Base-by-base conservation (phyloP, 2,329 filamentous ascomycete species). In the Fusarium buharicum region DNA sequence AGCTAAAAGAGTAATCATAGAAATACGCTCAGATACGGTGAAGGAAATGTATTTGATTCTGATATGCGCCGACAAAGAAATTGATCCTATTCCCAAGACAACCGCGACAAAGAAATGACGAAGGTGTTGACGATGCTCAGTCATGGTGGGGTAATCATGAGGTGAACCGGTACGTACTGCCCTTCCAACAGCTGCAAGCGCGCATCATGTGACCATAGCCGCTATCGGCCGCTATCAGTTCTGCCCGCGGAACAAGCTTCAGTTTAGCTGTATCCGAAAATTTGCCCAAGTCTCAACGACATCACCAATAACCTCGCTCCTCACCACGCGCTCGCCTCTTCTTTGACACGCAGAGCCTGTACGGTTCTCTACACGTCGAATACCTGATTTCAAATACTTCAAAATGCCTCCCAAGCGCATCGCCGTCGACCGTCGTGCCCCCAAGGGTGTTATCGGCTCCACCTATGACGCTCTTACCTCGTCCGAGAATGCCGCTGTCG, bases 401-500 rank as follows among this genome's bases (percentile, higher is more conserved):
- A 80, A 53, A 62, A 91, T 91, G 89, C 78, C 86, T 73, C 86
- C 87, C 67, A 89, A 86, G 78, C 80, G 82, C 76, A 78, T 86
- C 62, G 74, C 79, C 57, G 79, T 85, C 68, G 81, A 86, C 67
- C 67, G 74, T 60, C 75, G 76, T 62, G 73, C 79, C 44, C 75
- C 78, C 58, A 76, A 77, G 61, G 83, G 87, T 62, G 81, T 85
- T 75, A 67, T 90, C 64, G 79, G 79, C 68, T 80, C 80, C 54
- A 81, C 84, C 65, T 90, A 90, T 76, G 81, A 84, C 59, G 80
- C 85, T 65, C 71, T 90, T 71, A 90, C 86, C 51, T 84, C 84
- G 24, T 76, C 88, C 30, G 89, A 91, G 72, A 91, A 91, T 76
- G 82, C 86, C 44, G 84, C 86, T 53, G 84, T 90, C 53, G 88